These are phyloP conservation scores for Chaetomiaceae sp. DNA, from an alignment of 2,329 filamentous ascomycete genomes.

Conservation along the genomic window DNA sequence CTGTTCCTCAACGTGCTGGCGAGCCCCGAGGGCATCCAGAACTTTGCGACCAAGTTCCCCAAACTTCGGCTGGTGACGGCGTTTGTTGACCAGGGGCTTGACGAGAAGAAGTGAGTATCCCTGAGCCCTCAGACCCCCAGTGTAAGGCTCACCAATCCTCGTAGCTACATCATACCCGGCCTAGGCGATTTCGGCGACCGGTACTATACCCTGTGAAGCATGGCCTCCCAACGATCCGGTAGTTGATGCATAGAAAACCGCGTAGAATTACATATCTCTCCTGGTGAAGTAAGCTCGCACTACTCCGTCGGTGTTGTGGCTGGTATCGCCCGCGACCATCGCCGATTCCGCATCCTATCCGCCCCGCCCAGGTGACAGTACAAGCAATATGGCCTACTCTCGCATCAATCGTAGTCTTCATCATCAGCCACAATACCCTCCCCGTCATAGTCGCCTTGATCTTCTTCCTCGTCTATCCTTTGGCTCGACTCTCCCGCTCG, in stretches of 20 bases:
- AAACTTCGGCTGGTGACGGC: constrained; percentile 88
- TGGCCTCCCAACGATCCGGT: background rate
- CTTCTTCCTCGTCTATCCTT: constrained; percentile 24
- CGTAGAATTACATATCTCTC: constrained; percentile 1
- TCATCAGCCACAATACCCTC: constrained; percentile 52
- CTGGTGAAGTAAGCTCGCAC: background rate
- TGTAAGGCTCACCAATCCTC: constrained; percentile 34
- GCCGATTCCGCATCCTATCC: background rate
- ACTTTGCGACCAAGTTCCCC: constrained; percentile 85
- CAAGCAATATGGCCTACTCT: background rate
- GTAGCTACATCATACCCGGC: constrained; percentile 89
- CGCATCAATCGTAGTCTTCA: constrained; percentile 48
- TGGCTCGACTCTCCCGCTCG: constrained; percentile 14
- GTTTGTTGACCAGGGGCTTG: constrained; percentile 88
- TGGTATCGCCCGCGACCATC: constrained; percentile 15
- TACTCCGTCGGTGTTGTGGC: background rate
- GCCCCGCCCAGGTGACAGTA: background rate
- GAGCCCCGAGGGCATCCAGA: constrained; percentile 87
- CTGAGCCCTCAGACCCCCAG: background rate
- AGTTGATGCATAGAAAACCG: constrained; percentile 5
- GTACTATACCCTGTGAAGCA: constrained; percentile 77
- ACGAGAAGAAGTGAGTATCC: constrained; percentile 79
- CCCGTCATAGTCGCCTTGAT: constrained; percentile 53
- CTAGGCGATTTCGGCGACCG: constrained; percentile 93
- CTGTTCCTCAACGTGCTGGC: constrained; percentile 96